Conservation (phyloP, 768 basidiomycete genomes). For the button mushroom (Agaricus bisporus) region DNA sequence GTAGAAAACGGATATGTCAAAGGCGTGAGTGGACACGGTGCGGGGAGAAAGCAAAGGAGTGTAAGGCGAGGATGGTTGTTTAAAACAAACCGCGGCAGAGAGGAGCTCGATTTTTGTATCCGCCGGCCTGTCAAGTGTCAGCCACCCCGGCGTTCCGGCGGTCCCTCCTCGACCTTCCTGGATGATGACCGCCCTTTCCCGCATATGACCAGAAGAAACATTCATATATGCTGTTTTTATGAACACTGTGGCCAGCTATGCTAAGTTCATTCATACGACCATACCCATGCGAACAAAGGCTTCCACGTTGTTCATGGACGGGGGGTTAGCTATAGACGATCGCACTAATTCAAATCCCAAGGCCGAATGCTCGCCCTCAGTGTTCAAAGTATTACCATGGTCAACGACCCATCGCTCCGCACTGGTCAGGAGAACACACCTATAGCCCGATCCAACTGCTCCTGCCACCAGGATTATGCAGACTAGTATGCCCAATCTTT, state of each 20-base stretch:
- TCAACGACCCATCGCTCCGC: not conserved
- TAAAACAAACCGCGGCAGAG: conserved; percentile 8
- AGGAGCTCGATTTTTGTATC: conserved; percentile 15
- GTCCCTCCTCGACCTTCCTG: not conserved
- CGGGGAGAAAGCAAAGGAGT: conserved; percentile 3
- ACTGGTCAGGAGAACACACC: conserved; percentile 2
- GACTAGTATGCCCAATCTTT: conserved; percentile 90
- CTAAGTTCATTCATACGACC: not conserved
- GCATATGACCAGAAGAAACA: not conserved
- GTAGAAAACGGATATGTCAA: conserved; percentile 8
- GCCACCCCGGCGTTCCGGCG: conserved; percentile 11
- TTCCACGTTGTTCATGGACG: not conserved
- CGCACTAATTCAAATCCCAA: not conserved
- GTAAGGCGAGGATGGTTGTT: conserved; percentile 10
- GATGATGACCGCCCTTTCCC: not conserved
- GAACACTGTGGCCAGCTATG: too few relatives aligned
- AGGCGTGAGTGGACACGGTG: conserved; percentile 10
- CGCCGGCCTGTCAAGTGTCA: conserved; percentile 22
- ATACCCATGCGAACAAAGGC: not conserved
- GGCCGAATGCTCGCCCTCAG: not conserved
- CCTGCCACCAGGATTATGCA: conserved; percentile 88
- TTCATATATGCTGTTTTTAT: not conserved
- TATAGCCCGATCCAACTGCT: conserved; percentile 90
- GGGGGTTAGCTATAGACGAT: not conserved
- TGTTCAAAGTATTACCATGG: not conserved